Conservation (phyloP, 352 stramenopile species). For the Phytophthora lateralis region DNA sequence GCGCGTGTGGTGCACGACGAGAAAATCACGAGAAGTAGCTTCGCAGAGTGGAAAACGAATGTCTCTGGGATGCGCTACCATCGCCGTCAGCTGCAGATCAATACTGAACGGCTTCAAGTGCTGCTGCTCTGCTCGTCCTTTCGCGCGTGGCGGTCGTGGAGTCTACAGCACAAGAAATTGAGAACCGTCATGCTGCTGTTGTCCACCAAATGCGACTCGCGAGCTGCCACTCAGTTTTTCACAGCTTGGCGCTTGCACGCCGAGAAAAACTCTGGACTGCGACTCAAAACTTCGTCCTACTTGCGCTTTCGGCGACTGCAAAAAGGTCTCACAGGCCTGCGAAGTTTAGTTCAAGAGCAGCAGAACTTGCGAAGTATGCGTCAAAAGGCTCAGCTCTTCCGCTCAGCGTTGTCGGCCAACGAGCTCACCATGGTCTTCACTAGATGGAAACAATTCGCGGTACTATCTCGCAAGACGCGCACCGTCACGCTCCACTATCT, state of each 20-base stretch:
- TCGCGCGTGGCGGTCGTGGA: slow-evolving; percentile 53
- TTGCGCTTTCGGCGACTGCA: slow-evolving; percentile 25
- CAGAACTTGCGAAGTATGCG: not conserved
- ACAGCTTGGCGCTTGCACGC: slow-evolving; percentile 28
- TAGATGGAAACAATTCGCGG: slow-evolving; percentile 31
- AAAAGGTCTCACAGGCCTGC: slow-evolving; percentile 29
- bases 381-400: slow-evolving; percentile 34
- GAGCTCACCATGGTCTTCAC: slow-evolving; percentile 23
- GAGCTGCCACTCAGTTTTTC: slow-evolving; percentile 16
- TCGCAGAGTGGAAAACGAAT: slow-evolving; percentile 36
- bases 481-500: slow-evolving; percentile 29
- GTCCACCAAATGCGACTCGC: slow-evolving; percentile 24
- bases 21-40: slow-evolving; percentile 11
- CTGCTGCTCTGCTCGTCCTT: slow-evolving; percentile 64
- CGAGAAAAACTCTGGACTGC: slow-evolving; percentile 4
- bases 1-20: slow-evolving; percentile 26
- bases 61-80: slow-evolving; percentile 24
- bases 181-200: slow-evolving; percentile 27
- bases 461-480: slow-evolving; percentile 27
- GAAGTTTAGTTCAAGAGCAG: slow-evolving; percentile 9
- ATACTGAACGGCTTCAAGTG: slow-evolving; percentile 65
- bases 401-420: slow-evolving; percentile 13
- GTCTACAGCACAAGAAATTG: slow-evolving; percentile 36
- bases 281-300: slow-evolving; percentile 23
- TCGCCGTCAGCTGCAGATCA: slow-evolving; percentile 48